phyloP scores from a whole-genome alignment of 148 eudicot species.

The Oxyria digyna region DNA sequence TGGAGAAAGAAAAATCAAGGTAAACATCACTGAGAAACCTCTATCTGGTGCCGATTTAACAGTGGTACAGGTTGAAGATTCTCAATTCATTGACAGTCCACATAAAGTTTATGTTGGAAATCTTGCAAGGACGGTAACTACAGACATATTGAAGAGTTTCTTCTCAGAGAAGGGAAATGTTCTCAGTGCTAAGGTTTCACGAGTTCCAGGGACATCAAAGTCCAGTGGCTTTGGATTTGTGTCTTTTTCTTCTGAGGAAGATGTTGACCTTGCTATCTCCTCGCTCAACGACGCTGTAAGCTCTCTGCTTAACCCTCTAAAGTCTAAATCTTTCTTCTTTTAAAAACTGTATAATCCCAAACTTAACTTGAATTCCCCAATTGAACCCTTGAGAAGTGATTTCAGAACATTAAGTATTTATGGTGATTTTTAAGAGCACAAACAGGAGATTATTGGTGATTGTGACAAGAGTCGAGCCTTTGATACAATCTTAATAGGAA shows the following conservation, averaged over 20 bases:
- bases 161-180: conserved; percentile 81
- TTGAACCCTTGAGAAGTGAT: not conserved
- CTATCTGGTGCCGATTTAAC: conserved; percentile 26
- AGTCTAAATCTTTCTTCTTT: not conserved
- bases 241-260: conserved; percentile 84
- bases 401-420: not conserved
- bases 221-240: conserved; percentile 86
- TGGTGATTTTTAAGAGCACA: not conserved
- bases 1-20: conserved; percentile 77
- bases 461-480: not conserved
- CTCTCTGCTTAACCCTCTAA: not conserved
- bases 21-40: conserved; percentile 86
- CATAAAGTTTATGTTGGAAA: conserved; percentile 86
- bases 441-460: not conserved
- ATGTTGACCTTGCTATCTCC: conserved; percentile 66
- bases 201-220: conserved; percentile 85
- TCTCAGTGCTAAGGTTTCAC: conserved; percentile 70
- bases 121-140: conserved; percentile 83
- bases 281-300: conserved; percentile 76
- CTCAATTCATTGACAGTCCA: conserved; percentile 75
- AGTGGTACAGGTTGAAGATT: conserved; percentile 46
- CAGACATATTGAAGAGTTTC: conserved; percentile 49
- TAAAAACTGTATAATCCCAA: not conserved
- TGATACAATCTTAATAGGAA: not conserved
- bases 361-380: not conserved